Evolutionary conservation across 148 eudicot genomes (phyloP), one percentile per base, ranked within the genome.

Genomic region (Heliosperma pusillum): DNA sequence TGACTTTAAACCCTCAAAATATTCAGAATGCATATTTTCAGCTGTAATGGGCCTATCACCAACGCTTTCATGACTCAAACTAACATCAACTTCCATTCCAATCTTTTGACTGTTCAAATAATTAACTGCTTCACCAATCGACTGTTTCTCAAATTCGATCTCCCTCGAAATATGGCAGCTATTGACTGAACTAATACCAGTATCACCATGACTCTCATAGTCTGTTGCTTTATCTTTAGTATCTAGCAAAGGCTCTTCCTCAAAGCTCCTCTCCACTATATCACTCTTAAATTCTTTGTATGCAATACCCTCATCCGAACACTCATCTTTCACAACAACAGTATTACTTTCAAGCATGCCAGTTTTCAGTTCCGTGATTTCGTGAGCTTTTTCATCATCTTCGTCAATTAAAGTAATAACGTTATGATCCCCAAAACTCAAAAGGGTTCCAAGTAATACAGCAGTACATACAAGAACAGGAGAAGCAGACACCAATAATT

Each of bases 391-490:
- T 58, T 63, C 78, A 76, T 81, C 86, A 56, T 84, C 89, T 7
- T 77, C 79, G 27, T 90, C 92, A 55, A 82, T 36, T 59, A 82
- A 84, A 70, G 81, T 85, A 40, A 86, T 66, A 56, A 85, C 47
- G 42, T 77, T 83, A 12, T 89, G 83, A 26, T 90, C 81, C 26
- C 96, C 96, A 78, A 82, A 87, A 86, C 90, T 90, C 85, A 90
- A 85, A 62, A 90, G 85, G 61, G 87, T 83, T 47, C 96, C 96
- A 77, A 90, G 90, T 77, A 90, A 80, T 64, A 87, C 84, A 78
- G 88, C 89, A 82, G 96, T 88, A 55, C 90, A 88, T 47, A 88
- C 82, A 81, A 90, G 88, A 55, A 90, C 88, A 83, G 96, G 96
- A 10, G 90, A 88, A 1, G 83, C 82, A 81, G 89, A 86, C 26